These are phyloP conservation scores for Aspergillus floridensis DNA, from an alignment of 2,329 filamentous ascomycete genomes.

Conservation along the genomic window DNA sequence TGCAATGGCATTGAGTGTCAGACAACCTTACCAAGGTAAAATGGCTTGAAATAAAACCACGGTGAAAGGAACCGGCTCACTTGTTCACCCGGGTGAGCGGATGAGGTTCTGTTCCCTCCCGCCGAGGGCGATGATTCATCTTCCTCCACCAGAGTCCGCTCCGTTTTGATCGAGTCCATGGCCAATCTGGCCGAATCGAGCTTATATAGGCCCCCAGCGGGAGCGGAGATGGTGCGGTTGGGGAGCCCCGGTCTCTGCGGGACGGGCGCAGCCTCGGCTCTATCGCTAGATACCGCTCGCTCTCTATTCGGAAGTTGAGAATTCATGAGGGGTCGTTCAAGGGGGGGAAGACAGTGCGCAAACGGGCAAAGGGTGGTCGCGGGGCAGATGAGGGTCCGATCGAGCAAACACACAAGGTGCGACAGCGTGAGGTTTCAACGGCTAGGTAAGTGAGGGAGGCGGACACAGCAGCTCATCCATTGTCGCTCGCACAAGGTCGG, in stretches of 20 bases:
- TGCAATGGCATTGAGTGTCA: not conserved
- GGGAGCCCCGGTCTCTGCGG: constrained; percentile 33
- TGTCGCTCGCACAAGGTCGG: constrained; percentile 21
- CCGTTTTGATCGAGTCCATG: constrained; percentile 19
- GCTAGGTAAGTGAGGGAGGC: constrained; percentile 30
- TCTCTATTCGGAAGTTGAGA: constrained; percentile 30
- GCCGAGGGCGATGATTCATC: constrained; percentile 22
- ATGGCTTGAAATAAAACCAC: not conserved
- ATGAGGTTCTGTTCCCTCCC: constrained; percentile 16
- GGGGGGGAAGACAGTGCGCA: constrained; percentile 9
- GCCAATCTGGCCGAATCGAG: constrained; percentile 23
- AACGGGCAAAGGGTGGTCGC: constrained; percentile 13
- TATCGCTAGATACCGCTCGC: constrained; percentile 32
- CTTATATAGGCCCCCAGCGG: constrained; percentile 30
- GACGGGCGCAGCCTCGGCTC: constrained; percentile 24
- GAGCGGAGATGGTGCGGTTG: constrained; percentile 36
- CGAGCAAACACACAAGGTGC: constrained; percentile 19
- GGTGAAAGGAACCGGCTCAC: not conserved
- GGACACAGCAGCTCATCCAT: constrained; percentile 34
- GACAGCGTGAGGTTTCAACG: constrained; percentile 23
- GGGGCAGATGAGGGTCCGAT: constrained; percentile 15
- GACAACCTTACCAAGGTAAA: not conserved
- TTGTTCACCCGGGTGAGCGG: constrained; percentile 21
- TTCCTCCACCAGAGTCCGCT: constrained; percentile 31
- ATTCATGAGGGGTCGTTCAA: constrained; percentile 21